These are phyloP conservation scores for Eucalyptus cloeziana DNA, from an alignment of 345 rosid genomes.

Conservation along the genomic window DNA sequence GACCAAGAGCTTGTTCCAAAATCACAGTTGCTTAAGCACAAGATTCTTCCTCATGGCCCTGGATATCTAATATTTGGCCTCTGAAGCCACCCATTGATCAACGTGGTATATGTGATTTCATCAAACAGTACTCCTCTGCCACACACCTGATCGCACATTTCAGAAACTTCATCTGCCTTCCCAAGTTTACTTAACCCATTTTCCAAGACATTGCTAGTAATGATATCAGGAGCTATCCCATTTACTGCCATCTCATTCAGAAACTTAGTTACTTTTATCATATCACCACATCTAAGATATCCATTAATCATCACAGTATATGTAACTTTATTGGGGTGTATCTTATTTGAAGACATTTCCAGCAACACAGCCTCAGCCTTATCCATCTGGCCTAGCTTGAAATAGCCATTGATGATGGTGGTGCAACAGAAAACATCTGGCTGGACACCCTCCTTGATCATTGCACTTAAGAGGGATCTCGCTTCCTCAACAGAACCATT, in stretches of 20 bases:
- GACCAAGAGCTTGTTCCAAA: background rate
- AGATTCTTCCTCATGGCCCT: constrained; percentile 1
- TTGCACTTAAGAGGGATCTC: constrained; percentile 32
- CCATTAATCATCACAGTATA: constrained; percentile 68
- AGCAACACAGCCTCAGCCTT: constrained; percentile 29
- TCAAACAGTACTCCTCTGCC: constrained; percentile 15
- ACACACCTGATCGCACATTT: constrained; percentile 26
- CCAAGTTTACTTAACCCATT: constrained; percentile 54
- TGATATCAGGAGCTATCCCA: constrained; percentile 44
- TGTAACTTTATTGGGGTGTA: constrained; percentile 64
- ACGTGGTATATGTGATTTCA: constrained; percentile 55
- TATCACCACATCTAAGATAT: constrained; percentile 42
- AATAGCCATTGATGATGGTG: constrained; percentile 61
- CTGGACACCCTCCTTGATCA: constrained; percentile 47
- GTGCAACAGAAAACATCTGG: constrained; percentile 73
- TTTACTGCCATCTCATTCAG: constrained; percentile 43
- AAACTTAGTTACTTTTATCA: constrained; percentile 50
- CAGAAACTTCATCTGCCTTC: constrained; percentile 39
- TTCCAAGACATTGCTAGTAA: constrained; percentile 50
- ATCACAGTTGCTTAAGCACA: background rate
- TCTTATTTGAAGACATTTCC: constrained; percentile 42
- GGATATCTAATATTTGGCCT: constrained; percentile 5
- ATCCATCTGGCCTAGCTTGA: constrained; percentile 59
- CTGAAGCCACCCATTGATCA: constrained; percentile 39
- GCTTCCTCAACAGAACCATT: constrained; percentile 46